Evolutionary conservation across 345 rosid species (phyloP).

Genomic region (Clarkia xantiana): DNA sequence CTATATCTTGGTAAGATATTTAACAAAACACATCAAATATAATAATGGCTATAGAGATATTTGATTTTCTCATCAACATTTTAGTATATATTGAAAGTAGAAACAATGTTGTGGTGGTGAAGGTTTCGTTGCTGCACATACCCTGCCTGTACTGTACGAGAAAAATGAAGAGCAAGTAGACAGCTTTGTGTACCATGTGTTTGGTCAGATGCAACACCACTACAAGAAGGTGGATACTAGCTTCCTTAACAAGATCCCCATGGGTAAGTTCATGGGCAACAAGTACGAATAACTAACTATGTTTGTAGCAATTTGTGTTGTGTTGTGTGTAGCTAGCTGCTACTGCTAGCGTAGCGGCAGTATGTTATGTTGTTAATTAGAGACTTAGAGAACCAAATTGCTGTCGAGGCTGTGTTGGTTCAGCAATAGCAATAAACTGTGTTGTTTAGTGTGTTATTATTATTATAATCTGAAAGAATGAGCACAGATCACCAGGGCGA

Average conservation of each 20-base stretch:
- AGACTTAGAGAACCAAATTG: no score
- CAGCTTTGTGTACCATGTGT: constrained; percentile 29
- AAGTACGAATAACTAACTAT: constrained; percentile 34
- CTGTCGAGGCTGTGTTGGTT: no score
- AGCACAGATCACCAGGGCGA: no score
- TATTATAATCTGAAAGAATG: no score
- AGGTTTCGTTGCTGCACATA: constrained; percentile 86
- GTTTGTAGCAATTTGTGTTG: no score
- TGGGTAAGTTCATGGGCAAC: constrained; percentile 42
- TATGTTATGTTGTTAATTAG: no score
- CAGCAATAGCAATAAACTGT: no score
- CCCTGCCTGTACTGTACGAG: constrained; percentile 80
- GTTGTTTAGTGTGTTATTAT: no score
- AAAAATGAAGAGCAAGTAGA: constrained; percentile 71
- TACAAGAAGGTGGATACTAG: constrained; percentile 48
- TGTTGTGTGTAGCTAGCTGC: no score
- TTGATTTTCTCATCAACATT: not conserved
- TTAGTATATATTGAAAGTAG: no score
- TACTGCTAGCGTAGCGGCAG: no score
- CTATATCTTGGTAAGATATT: constrained; percentile 54
- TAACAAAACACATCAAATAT: not conserved
- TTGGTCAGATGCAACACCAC: constrained; percentile 45
- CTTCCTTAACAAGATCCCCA: constrained; percentile 48
- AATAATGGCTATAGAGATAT: not conserved
- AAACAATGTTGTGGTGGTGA: constrained; percentile 1